Percentiles rank a stretch among this genome's conserved stretches.
Evolutionary conservation across 2,329 filamentous ascomycete genomes (phyloP).

Genomic region (Chrysoporthe cubensis): DNA sequence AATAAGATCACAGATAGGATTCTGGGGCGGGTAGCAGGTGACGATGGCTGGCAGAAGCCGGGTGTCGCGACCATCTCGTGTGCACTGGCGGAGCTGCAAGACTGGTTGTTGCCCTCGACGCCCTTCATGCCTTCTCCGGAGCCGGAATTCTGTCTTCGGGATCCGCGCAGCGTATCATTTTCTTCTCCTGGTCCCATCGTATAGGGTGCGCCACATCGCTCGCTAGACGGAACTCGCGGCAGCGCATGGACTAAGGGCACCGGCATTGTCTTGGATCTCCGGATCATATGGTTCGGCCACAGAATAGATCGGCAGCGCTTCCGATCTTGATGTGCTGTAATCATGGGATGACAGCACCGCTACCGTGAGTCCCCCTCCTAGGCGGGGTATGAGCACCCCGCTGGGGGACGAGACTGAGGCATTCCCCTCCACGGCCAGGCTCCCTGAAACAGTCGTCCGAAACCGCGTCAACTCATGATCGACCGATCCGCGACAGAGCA

Average conservation of each 20-base stretch:
- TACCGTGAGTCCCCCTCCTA: neutral
- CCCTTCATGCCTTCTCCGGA: neutral
- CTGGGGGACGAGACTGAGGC: neutral
- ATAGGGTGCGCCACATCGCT: neutral
- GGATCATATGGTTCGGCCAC: neutral
- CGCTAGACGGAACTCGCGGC: neutral
- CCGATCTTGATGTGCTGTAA: neutral
- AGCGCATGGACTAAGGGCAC: neutral
- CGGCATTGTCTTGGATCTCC: neutral
- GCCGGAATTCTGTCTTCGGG: neutral
- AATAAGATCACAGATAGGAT: neutral
- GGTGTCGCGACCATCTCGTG: neutral
- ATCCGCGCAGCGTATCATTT: neutral
- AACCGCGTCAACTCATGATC: slow-evolving; percentile 11
- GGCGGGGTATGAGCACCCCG: neutral
- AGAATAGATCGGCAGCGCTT: neutral
- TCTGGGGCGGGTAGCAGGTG: neutral
- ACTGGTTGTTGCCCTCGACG: neutral
- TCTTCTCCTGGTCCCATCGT: neutral
- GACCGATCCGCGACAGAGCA: slow-evolving; percentile 21
- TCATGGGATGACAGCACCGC: neutral
- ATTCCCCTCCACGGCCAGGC: neutral
- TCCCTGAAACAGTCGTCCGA: slow-evolving; percentile 14
- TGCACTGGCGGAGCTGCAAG: neutral
- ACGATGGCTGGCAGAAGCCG: neutral